Evolutionary conservation across 2,329 filamentous ascomycete genomes (phyloP).

Genomic region (Dryadomyces quercivorus): DNA sequence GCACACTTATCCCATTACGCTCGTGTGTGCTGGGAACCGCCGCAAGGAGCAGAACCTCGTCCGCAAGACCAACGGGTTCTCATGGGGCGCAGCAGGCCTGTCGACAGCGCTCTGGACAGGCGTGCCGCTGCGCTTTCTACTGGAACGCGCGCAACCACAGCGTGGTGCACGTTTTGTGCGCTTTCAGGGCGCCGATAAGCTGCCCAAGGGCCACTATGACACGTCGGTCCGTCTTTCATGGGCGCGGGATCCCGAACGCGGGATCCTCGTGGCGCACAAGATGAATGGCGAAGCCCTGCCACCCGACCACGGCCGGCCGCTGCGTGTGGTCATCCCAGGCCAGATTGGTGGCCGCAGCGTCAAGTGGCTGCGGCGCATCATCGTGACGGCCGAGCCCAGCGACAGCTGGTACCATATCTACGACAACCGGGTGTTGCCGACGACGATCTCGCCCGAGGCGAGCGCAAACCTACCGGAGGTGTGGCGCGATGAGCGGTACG

Average conservation of each 20-base stretch:
- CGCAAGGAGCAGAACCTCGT: slow-evolving; percentile 89
- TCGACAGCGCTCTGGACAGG: slow-evolving; percentile 86
- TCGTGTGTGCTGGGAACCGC: slow-evolving; percentile 85
- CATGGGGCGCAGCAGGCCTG: slow-evolving; percentile 79
- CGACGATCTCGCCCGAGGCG: slow-evolving; percentile 71
- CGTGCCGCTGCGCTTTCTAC: slow-evolving; percentile 59
- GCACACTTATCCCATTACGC: slow-evolving; percentile 72
- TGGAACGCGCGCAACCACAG: slow-evolving; percentile 54
- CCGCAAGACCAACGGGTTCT: slow-evolving; percentile 85
- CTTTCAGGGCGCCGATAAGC: slow-evolving; percentile 80
- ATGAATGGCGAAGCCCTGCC: slow-evolving; percentile 79
- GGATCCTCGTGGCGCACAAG: slow-evolving; percentile 76
- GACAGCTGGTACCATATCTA: slow-evolving; percentile 95
- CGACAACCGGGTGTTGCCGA: slow-evolving; percentile 83
- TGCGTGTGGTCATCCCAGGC: slow-evolving; percentile 74
- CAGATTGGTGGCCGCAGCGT: slow-evolving; percentile 88
- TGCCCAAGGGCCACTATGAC: slow-evolving; percentile 82
- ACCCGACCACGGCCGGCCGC: slow-evolving; percentile 76
- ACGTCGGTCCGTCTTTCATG: slow-evolving; percentile 82
- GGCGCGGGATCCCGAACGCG: slow-evolving; percentile 71
- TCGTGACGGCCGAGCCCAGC: slow-evolving; percentile 66
- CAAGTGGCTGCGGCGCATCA: slow-evolving; percentile 79
- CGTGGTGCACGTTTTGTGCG: slow-evolving; percentile 70
- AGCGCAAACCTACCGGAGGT: slow-evolving; percentile 60
- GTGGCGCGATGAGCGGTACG: slow-evolving; percentile 85